Conservation (phyloP, 371 early-diverging fungal species). For the Encephalitozoon intestinalis region DNA sequence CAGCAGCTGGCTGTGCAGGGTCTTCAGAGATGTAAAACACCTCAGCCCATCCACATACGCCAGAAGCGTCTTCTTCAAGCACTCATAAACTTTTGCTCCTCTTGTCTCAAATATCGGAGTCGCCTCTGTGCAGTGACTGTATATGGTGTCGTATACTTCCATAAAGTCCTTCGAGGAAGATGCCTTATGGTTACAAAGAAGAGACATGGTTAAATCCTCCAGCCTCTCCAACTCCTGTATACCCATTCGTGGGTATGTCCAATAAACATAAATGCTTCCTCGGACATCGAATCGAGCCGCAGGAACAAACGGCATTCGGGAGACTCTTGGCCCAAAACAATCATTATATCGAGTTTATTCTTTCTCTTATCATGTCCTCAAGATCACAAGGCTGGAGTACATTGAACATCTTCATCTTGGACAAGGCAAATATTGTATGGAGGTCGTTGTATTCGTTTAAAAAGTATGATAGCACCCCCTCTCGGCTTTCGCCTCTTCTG, state of each 20-base stretch:
- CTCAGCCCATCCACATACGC: slow-evolving; percentile 10
- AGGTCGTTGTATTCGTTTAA: slow-evolving; percentile 4
- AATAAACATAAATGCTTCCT: neutral
- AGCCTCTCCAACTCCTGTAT: slow-evolving; percentile 2
- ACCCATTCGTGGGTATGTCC: neutral
- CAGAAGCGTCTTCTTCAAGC: neutral
- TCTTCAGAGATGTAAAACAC: slow-evolving; percentile 6
- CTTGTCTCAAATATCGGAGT: slow-evolving; percentile 29
- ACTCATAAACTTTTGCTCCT: slow-evolving; percentile 35
- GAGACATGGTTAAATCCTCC: slow-evolving; percentile 6
- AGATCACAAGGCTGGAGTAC: neutral
- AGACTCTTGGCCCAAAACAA: neutral
- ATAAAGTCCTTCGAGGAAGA: slow-evolving; percentile 34
- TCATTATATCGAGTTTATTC: slow-evolving; percentile 6
- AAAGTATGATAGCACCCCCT: neutral
- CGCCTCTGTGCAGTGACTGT: slow-evolving; percentile 35
- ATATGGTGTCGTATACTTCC: slow-evolving; percentile 38
- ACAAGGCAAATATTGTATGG: neutral
- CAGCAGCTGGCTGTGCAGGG: neutral
- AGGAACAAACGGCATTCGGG: neutral
- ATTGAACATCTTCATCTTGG: neutral
- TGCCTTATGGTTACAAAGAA: neutral
- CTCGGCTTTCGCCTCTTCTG: neutral
- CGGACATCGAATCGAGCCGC: neutral
- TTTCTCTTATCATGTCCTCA: neutral